A percentile compares a stretch with the other conserved stretches of the same genome.
Conservation (phyloP, 2,329 filamentous ascomycete genomes). For the Nemania sp. region DNA sequence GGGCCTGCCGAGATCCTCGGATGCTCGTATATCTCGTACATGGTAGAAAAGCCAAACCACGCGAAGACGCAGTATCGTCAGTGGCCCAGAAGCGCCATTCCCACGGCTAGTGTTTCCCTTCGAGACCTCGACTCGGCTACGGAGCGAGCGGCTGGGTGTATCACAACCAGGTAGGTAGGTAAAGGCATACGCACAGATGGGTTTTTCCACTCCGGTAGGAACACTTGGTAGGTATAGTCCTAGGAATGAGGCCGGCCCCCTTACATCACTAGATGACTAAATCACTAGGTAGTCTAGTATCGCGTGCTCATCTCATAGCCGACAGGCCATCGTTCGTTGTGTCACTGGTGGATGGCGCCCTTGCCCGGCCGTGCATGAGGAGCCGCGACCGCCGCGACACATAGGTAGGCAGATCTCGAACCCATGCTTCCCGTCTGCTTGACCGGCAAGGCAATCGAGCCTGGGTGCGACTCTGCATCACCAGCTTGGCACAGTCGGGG, state of each 20-base stretch:
- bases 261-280: not conserved
- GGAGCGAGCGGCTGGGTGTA: not conserved
- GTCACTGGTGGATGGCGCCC: not conserved
- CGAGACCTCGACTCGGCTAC: not conserved
- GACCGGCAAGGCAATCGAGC: not conserved
- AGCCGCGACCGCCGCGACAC: slow-evolving; percentile 4
- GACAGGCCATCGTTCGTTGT: not conserved
- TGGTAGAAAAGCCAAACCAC: not conserved
- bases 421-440: not conserved
- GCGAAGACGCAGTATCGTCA: not conserved
- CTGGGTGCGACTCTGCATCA: not conserved
- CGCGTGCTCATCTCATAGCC: not conserved
- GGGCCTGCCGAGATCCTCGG: not conserved
- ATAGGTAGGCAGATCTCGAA: not conserved
- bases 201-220: not conserved
- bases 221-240: not conserved
- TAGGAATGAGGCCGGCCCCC: not conserved
- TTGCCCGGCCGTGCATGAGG: not conserved
- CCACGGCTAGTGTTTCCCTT: not conserved
- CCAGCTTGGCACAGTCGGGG: slow-evolving; percentile 7
- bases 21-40: not conserved
- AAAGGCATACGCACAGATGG: not conserved
- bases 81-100: not conserved
- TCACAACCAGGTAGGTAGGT: not conserved
- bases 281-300: not conserved